These are phyloP conservation scores for Colletotrichum plurivorum DNA, from an alignment of 2,329 filamentous ascomycete species.

Conservation along the genomic window DNA sequence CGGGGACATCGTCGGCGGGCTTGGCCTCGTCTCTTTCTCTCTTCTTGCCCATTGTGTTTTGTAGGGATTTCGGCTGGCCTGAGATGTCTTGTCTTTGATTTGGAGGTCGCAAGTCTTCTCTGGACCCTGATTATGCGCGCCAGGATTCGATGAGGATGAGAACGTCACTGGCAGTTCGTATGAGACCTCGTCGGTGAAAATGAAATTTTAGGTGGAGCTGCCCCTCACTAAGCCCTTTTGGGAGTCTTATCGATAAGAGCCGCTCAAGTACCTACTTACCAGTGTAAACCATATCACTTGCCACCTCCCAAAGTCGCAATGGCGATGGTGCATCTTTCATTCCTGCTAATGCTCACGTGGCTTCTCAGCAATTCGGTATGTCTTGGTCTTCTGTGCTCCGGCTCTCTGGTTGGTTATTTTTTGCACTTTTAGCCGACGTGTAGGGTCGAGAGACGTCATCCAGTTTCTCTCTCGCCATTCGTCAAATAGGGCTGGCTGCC, in stretches of 20 bases:
- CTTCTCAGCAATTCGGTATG: too few relatives aligned
- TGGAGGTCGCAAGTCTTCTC: slow-evolving; percentile 6
- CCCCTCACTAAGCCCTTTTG: slow-evolving; percentile 58
- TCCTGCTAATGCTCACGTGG: too few relatives aligned
- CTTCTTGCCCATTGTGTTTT: slow-evolving; percentile 63
- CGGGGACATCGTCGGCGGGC: slow-evolving; percentile 57
- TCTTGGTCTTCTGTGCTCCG: too few relatives aligned
- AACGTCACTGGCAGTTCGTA: slow-evolving; percentile 21
- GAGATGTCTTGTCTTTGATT: background rate
- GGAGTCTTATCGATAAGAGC: slow-evolving; percentile 41
- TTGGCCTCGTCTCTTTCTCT: slow-evolving; percentile 62
- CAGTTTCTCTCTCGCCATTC: background rate
- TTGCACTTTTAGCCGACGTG: too few relatives aligned
- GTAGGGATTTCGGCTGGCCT: background rate
- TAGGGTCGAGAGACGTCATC: too few relatives aligned
- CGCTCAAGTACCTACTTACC: too few relatives aligned
- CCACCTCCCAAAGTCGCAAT: too few relatives aligned
- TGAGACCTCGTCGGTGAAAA: slow-evolving; percentile 44
- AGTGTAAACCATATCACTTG: too few relatives aligned
- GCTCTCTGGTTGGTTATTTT: too few relatives aligned
- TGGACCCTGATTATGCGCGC: background rate
- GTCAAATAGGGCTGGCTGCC: too few relatives aligned
- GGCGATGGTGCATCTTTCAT: too few relatives aligned
- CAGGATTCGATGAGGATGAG: slow-evolving; percentile 6
- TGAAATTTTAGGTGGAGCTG: slow-evolving; percentile 53